Conservation (phyloP, 352 stramenopile species). For the Bremia lactucae region DNA sequence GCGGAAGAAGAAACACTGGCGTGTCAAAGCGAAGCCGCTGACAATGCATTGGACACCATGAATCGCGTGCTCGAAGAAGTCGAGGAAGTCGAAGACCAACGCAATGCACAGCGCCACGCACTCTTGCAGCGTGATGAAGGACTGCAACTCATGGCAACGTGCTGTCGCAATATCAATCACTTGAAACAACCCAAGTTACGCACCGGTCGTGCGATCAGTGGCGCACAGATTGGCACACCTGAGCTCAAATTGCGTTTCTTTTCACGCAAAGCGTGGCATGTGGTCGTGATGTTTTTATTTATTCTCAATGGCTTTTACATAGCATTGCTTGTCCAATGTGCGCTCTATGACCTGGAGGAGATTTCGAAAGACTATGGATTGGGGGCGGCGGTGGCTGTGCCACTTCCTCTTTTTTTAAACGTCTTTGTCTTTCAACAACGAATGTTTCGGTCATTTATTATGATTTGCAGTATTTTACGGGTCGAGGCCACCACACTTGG, state of each 20-base stretch:
- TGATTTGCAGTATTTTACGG: conserved; percentile 40
- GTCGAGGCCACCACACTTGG: conserved; percentile 43
- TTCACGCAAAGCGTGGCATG: conserved; percentile 55
- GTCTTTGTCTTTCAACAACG: conserved; percentile 42
- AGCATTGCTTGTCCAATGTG: conserved; percentile 48
- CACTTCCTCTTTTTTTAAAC: conserved; percentile 38
- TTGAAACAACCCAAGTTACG: background rate
- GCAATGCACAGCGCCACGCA: conserved; percentile 4
- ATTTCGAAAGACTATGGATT: conserved; percentile 26
- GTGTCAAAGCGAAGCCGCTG: conserved; percentile 14
- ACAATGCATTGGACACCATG: conserved; percentile 10
- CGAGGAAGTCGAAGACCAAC: conserved; percentile 15
- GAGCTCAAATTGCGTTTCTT: conserved; percentile 30
- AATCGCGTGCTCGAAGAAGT: conserved; percentile 17
- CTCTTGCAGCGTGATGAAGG: conserved; percentile 14
- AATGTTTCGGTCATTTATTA: conserved; percentile 55
- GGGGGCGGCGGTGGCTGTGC: conserved; percentile 20
- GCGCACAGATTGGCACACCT: conserved; percentile 4
- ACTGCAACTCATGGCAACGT: conserved; percentile 16
- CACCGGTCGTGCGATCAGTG: background rate
- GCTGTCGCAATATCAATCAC: conserved; percentile 14
- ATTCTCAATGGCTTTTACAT: conserved; percentile 69
- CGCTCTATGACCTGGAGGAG: conserved; percentile 34
- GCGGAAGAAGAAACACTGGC: conserved; percentile 12
- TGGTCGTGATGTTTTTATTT: conserved; percentile 44